Percentiles rank a stretch among this genome's conserved stretches.
phyloP scores from a whole-genome alignment of 1,284 basidiomycete species.

The Irpex sp. region DNA sequence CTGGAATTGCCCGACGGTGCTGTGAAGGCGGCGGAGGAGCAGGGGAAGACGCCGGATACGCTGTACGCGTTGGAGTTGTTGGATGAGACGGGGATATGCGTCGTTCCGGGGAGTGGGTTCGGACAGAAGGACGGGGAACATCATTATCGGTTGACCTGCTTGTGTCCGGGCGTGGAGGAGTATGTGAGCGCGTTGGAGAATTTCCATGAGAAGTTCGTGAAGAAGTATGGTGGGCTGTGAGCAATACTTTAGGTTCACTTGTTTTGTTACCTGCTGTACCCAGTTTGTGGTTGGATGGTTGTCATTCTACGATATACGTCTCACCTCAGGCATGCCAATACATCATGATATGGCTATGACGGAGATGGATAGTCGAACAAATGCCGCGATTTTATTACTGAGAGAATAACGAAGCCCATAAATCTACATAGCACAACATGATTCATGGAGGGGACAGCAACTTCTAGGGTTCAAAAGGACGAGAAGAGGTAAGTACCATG shows the following conservation, averaged over 20 bases:
- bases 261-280: too few relatives aligned
- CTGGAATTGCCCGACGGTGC: conserved; percentile 73
- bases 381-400: too few relatives aligned
- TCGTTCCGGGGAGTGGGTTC: conserved; percentile 89
- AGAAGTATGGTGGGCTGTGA: conserved; percentile 48
- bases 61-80: conserved; percentile 84
- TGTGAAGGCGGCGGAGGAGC: conserved; percentile 64
- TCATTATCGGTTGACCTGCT: conserved; percentile 85
- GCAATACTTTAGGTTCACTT: not conserved
- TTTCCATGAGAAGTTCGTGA: conserved; percentile 80
- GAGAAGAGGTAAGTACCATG: too few relatives aligned
- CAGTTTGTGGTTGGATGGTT: too few relatives aligned
- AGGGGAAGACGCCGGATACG: conserved; percentile 80
- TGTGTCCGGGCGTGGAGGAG: conserved; percentile 88
- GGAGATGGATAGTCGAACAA: too few relatives aligned
- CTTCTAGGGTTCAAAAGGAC: too few relatives aligned
- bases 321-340: too few relatives aligned
- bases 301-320: too few relatives aligned
- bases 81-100: conserved; percentile 90
- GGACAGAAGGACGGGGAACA: conserved; percentile 86
- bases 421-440: too few relatives aligned
- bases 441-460: too few relatives aligned
- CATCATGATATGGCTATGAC: too few relatives aligned
- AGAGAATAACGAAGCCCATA: too few relatives aligned
- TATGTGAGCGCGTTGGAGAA: conserved; percentile 82